Evolutionary conservation across 148 eudicot species (phyloP).

Genomic region (Fagopyrum tataricum): DNA sequence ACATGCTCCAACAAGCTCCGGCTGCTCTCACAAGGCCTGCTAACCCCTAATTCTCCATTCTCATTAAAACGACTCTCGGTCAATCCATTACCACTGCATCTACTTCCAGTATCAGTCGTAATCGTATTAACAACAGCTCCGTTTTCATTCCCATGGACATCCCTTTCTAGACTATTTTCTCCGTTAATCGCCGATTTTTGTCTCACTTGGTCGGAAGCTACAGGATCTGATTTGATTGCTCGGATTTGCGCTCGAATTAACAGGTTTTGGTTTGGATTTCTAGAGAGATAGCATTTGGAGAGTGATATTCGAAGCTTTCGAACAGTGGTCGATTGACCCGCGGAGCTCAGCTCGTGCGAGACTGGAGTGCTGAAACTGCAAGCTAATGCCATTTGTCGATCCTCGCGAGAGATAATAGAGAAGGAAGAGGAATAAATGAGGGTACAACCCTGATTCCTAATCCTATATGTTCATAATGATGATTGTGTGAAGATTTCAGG

Average conservation of each 20-base stretch:
- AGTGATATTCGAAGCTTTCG: conserved; percentile 22
- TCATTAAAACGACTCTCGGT: conserved; percentile 33
- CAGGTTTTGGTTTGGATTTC: conserved; percentile 3
- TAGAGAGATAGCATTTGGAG: conserved; percentile 11
- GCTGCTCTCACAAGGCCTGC: not conserved
- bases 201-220: conserved; percentile 29
- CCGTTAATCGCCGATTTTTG: conserved; percentile 31
- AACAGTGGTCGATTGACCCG: conserved; percentile 16
- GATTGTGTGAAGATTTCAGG: not conserved
- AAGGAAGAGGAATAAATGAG: not conserved
- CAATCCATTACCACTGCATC: conserved; percentile 6
- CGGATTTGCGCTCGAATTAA: conserved; percentile 18
- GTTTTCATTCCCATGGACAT: conserved; percentile 19
- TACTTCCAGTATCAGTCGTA: conserved; percentile 20
- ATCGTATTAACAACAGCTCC: conserved; percentile 29
- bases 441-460: not conserved
- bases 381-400: conserved; percentile 30
- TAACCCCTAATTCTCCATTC: conserved; percentile 20
- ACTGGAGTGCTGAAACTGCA: conserved; percentile 16
- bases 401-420: not conserved
- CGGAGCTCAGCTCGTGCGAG: conserved; percentile 26
- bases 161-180: conserved; percentile 24
- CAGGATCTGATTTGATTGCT: conserved; percentile 33
- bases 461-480: not conserved
- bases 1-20: not conserved